A percentile compares a stretch with the other conserved stretches of the same genome.
phyloP scores from a whole-genome alignment of 768 basidiomycete genomes.

The Nevesoporus exiguus region DNA sequence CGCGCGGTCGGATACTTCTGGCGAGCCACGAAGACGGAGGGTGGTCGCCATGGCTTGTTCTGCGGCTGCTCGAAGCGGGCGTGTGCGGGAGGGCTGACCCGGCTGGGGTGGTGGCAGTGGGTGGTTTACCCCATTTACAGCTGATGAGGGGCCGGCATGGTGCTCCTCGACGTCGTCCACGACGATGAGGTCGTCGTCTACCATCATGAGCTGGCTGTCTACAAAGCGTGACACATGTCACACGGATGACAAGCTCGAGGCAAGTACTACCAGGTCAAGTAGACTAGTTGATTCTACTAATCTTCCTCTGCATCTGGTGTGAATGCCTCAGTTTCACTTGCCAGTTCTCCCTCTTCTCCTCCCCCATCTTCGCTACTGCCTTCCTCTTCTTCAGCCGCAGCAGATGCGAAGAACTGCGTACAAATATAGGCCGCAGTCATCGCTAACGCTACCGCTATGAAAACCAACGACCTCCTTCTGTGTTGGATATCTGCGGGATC shows the following conservation, averaged over 20 bases:
- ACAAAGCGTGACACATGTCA: slow-evolving; percentile 17
- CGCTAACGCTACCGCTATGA: slow-evolving; percentile 45
- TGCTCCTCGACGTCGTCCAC: slow-evolving; percentile 54
- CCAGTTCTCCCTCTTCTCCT: slow-evolving; percentile 15
- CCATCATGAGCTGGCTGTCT: slow-evolving; percentile 18
- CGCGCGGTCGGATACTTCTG: slow-evolving; percentile 42
- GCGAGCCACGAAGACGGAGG: slow-evolving; percentile 30
- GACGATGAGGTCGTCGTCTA: slow-evolving; percentile 63
- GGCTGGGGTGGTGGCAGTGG: slow-evolving; percentile 11
- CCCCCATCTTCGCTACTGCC: slow-evolving; percentile 3
- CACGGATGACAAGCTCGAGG: neutral
- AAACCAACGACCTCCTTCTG: slow-evolving; percentile 51
- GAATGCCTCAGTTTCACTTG: neutral
- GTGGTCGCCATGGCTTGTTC: slow-evolving; percentile 36
- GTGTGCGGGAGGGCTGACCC: slow-evolving; percentile 23
- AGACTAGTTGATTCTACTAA: neutral
- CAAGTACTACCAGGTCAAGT: neutral
- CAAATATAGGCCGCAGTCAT: slow-evolving; percentile 39
- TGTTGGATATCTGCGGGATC: slow-evolving; percentile 45
- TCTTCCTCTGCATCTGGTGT: slow-evolving; percentile 20
- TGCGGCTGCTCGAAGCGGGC: slow-evolving; percentile 32
- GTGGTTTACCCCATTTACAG: slow-evolving; percentile 24
- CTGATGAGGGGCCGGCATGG: slow-evolving; percentile 37
- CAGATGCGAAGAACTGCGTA: neutral
- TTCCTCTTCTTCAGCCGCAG: neutral